Percentiles rank a stretch among this genome's conserved stretches.
Conservation (phyloP, 1,139 yeast species). For the Magnusiomyces sp. region DNA sequence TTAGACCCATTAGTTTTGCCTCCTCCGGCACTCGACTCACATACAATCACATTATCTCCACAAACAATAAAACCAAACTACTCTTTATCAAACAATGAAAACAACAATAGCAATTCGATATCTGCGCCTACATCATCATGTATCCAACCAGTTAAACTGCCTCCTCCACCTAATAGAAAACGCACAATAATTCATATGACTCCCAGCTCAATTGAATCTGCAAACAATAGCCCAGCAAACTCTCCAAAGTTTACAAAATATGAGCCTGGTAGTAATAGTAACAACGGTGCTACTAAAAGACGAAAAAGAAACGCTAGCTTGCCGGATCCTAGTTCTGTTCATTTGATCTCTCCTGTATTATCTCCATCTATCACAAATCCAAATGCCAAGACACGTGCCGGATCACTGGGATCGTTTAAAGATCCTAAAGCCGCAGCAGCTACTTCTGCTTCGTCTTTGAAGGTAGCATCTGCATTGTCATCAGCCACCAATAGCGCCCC, state of each 20-base stretch:
- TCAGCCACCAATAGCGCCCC: not conserved
- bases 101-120: not conserved
- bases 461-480: not conserved
- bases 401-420: too few species aligned
- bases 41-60: not conserved
- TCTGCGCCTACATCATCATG: not conserved
- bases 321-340: not conserved
- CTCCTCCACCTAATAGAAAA: constrained; percentile 11
- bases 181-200: constrained; percentile 12
- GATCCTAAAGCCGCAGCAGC: not conserved
- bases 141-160: constrained; percentile 5
- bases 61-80: not conserved
- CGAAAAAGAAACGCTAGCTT: constrained; percentile 1
- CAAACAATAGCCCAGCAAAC: not conserved
- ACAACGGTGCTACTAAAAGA: not conserved
- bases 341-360: constrained; percentile 1
- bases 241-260: not conserved
- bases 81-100: too few species aligned
- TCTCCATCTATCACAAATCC: not conserved
- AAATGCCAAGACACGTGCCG: not conserved
- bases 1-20: constrained; percentile 12
- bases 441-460: not conserved
- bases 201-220: not conserved
- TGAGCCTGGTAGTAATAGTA: constrained; percentile 1
- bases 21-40: constrained; percentile 10